These are phyloP conservation scores for Elsinoe batatas DNA, from an alignment of 2,329 filamentous ascomycete genomes.

Conservation along the genomic window DNA sequence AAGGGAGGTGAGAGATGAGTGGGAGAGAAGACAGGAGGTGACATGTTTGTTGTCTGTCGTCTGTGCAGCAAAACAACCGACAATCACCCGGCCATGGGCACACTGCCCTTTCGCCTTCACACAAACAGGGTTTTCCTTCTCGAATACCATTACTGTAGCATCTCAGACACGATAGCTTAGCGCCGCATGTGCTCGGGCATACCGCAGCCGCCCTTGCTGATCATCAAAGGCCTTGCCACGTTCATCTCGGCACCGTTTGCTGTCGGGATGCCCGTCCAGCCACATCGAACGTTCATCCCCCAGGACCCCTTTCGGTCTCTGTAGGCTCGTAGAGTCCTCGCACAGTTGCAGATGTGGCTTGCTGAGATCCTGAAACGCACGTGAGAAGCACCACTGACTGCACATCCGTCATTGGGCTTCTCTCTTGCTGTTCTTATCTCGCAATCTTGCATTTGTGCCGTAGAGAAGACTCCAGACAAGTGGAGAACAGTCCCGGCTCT, in stretches of 20 bases:
- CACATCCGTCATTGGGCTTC: too few relatives aligned
- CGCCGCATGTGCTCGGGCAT: not conserved
- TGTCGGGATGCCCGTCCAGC: not conserved
- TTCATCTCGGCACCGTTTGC: constrained; percentile 4
- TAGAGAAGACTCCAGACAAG: too few relatives aligned
- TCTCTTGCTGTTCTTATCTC: too few relatives aligned
- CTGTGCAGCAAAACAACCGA: not conserved
- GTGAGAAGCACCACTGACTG: too few relatives aligned
- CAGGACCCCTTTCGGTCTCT: not conserved
- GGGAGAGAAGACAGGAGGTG: not conserved
- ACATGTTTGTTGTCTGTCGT: not conserved
- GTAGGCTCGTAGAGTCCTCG: too few relatives aligned
- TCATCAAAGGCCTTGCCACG: not conserved
- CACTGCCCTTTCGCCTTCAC: not conserved
- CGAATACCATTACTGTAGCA: not conserved
- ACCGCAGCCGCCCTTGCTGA: not conserved
- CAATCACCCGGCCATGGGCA: not conserved
- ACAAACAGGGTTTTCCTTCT: not conserved
- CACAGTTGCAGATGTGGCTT: not conserved
- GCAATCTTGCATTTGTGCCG: too few relatives aligned
- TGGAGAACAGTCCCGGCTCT: too few relatives aligned
- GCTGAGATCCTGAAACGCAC: not conserved
- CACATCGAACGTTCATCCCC: not conserved
- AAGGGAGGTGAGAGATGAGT: not conserved
- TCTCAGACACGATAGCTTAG: not conserved